Conservation (phyloP, 2,329 filamentous ascomycete species). For the Teratosphaeria gauchensis region DNA sequence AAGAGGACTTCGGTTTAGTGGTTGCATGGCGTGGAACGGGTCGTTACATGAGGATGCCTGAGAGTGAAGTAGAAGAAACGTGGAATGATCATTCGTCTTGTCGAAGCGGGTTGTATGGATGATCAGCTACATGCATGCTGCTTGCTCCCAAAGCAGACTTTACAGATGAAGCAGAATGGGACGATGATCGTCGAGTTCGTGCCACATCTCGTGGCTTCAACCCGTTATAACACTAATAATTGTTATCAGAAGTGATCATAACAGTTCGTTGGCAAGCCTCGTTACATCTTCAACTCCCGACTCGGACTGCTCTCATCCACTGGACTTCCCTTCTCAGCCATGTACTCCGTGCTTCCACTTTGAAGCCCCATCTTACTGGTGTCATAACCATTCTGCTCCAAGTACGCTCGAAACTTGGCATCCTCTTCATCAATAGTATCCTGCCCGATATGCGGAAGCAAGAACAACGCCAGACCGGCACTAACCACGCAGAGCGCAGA, state of each 20-base stretch:
- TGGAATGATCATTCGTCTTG: too few species aligned
- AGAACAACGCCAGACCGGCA: constrained; percentile 52
- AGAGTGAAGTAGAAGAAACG: too few species aligned
- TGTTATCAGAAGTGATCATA: too few species aligned
- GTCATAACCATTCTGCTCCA: constrained; percentile 69
- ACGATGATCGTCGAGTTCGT: too few species aligned
- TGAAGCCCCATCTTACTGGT: constrained; percentile 28
- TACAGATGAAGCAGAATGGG: too few species aligned
- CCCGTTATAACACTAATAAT: too few species aligned
- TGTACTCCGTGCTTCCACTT: not conserved
- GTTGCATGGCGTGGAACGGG: not conserved
- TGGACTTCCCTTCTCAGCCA: not conserved
- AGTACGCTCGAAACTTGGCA: constrained; percentile 60
- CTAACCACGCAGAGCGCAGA: constrained; percentile 67
- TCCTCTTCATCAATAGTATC: constrained; percentile 80
- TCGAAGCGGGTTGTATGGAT: too few species aligned
- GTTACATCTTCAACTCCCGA: not conserved
- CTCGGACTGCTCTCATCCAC: not conserved
- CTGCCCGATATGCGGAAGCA: constrained; percentile 62
- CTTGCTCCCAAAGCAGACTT: too few species aligned
- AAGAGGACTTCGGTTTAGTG: not conserved
- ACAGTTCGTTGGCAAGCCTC: too few species aligned
- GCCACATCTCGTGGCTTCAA: too few species aligned
- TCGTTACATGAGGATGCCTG: not conserved
- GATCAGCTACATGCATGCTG: too few species aligned